Percentiles rank a stretch among this genome's conserved stretches.
Conservation (phyloP, 176 grass and related monocot genomes). For the Cenchrus fungigraminus region DNA sequence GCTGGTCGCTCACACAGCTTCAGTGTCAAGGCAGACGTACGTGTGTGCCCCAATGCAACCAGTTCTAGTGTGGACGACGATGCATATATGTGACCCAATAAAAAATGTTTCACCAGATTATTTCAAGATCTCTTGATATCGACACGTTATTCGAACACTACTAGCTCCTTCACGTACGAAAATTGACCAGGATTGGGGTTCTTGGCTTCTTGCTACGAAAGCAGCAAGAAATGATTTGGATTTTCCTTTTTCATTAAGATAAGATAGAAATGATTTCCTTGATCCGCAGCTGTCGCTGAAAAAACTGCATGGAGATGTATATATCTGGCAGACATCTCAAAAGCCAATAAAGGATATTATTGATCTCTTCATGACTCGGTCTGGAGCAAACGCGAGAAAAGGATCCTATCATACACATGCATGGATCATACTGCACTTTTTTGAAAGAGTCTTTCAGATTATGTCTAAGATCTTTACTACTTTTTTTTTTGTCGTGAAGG, state of each 20-base stretch:
- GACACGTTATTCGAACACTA: not conserved
- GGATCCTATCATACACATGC: not conserved
- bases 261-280: not conserved
- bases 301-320: not conserved
- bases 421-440: too few relatives aligned
- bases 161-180: not conserved
- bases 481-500: not conserved
- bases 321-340: not conserved
- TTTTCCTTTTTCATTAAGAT: too few relatives aligned
- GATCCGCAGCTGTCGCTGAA: not conserved
- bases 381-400: not conserved
- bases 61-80: too few relatives aligned
- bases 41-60: too few relatives aligned
- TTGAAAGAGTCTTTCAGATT: not conserved
- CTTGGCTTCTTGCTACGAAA: too few relatives aligned
- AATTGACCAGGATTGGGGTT: not conserved
- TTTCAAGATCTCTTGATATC: not conserved
- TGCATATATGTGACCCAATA: too few relatives aligned
- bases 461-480: not conserved
- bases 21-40: not conserved
- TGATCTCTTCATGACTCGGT: not conserved
- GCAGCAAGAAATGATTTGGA: too few relatives aligned
- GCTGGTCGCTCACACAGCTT: not conserved
- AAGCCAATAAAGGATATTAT: not conserved
- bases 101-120: not conserved